Evolutionary conservation across 306 rosid genomes (phyloP), one percentile per base, ranked within the genome.

Genomic region (Gillenia trifoliata): DNA sequence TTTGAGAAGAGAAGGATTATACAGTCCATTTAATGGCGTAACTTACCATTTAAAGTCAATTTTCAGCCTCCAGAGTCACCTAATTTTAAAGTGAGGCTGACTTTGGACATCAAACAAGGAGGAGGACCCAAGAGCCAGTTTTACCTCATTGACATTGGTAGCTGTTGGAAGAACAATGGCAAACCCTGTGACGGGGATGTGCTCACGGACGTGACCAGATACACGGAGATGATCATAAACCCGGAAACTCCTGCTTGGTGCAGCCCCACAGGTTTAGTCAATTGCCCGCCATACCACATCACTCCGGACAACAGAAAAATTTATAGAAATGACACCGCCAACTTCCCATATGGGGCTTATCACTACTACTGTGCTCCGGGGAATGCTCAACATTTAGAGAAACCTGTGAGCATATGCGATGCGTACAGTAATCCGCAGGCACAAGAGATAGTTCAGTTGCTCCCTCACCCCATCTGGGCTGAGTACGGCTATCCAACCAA

Each of bases 391-490:
- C 74, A 79, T 59, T 78, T 89, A 59, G 97, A 89, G 80, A 71
- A 77, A 40, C 90, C 89, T 16, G 88, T 82, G 4, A 81, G 85
- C 75, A 79, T 75, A 33, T 92, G 96, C 76, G 97, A 92, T 56
- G 90, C 93, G 67, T 92, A 92, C 63, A 89, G 96, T 70, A 92
- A 92, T 60, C 97, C 97, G 68, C 93, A 88, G 66, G 89, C 93
- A 20, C 97, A 92, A 86, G 97, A 92, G 77, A 84, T 92, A n/a
- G 75, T 88, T 41, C 97, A 92, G 81, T 72, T 92, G 79, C 75
- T 88, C 20, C 96, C 96, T 79, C 96, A 89, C 67, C 93, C 96
- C 60, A 75, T 88, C 0, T 92, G 97, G 96, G 83, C 74, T n/a
- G 75, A 85, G 17, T 92, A 89, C 67, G 92, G 97, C 47, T 90